Conservation (phyloP, 179 eudicot species). For the Kewa caespitosa region DNA sequence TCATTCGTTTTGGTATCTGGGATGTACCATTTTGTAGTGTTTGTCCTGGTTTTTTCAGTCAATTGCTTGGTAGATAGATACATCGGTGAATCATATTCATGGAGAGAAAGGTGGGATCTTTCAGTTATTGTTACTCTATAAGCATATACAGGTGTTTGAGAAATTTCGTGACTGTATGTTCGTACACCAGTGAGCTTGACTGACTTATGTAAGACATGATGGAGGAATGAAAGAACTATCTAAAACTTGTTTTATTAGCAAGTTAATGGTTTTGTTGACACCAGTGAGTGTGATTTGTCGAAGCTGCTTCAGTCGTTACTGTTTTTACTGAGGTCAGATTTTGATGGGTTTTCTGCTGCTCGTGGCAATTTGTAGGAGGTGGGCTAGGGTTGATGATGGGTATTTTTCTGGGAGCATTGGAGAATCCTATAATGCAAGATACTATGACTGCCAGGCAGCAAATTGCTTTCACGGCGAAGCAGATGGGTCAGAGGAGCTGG, state of each 20-base stretch:
- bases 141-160: conserved; percentile 30
- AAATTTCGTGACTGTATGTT: conserved; percentile 24
- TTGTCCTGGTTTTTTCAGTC: neutral
- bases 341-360: neutral
- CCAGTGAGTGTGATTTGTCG: neutral
- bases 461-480: conserved; percentile 58
- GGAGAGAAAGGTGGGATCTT: neutral
- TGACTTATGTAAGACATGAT: neutral
- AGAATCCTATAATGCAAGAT: conserved; percentile 71
- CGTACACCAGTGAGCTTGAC: neutral
- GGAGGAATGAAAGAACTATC: neutral
- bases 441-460: conserved; percentile 76
- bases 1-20: neutral
- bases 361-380: conserved; percentile 52
- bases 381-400: conserved; percentile 87
- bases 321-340: neutral
- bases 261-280: neutral
- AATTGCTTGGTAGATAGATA: neutral
- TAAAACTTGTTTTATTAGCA: neutral
- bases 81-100: neutral
- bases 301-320: conserved; percentile 1
- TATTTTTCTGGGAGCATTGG: conserved; percentile 74
- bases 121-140: neutral
- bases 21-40: neutral
- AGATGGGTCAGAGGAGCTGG: conserved; percentile 94